Percentiles rank a stretch among this genome's conserved stretches.
phyloP scores from a whole-genome alignment of 1,284 basidiomycete genomes.

The Microbotryum violaceum region DNA sequence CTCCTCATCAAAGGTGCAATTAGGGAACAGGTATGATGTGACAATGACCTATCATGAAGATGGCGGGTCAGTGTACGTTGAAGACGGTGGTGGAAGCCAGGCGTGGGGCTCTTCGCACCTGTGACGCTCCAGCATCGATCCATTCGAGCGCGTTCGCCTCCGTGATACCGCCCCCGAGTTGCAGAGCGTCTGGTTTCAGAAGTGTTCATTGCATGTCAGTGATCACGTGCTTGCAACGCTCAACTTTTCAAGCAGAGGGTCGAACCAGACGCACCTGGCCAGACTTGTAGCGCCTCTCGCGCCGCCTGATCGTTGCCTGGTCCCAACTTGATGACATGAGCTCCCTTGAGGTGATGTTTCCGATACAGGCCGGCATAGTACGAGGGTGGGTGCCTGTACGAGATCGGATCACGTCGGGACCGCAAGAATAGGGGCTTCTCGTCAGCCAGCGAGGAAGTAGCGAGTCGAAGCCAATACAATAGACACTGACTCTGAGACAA shows the following conservation, averaged over 20 bases:
- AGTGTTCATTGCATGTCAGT: neutral
- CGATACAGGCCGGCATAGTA: constrained; percentile 78
- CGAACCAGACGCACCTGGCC: constrained; percentile 56
- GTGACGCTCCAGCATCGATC: constrained; percentile 82
- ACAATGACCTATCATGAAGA: constrained; percentile 68
- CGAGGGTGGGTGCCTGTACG: constrained; percentile 62
- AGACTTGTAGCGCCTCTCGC: constrained; percentile 66
- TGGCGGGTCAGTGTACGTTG: neutral
- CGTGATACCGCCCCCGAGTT: constrained; percentile 90
- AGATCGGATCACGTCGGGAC: neutral
- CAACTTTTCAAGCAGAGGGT: neutral
- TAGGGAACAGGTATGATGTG: constrained; percentile 89
- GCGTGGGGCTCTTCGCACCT: constrained; percentile 50
- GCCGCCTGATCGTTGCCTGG: constrained; percentile 80
- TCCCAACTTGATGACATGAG: constrained; percentile 96
- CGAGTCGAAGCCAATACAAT: neutral
- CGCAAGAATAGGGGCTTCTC: neutral
- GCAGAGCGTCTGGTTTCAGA: constrained; percentile 54
- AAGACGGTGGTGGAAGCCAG: constrained; percentile 7
- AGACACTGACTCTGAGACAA: constrained; percentile 66
- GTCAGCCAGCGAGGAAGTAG: neutral
- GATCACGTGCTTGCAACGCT: neutral
- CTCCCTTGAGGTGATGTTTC: constrained; percentile 62
- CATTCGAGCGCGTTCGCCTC: constrained; percentile 72
- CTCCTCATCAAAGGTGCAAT: constrained; percentile 65